Conservation (phyloP, 768 basidiomycete genomes). For the Serendipita vermifera region DNA sequence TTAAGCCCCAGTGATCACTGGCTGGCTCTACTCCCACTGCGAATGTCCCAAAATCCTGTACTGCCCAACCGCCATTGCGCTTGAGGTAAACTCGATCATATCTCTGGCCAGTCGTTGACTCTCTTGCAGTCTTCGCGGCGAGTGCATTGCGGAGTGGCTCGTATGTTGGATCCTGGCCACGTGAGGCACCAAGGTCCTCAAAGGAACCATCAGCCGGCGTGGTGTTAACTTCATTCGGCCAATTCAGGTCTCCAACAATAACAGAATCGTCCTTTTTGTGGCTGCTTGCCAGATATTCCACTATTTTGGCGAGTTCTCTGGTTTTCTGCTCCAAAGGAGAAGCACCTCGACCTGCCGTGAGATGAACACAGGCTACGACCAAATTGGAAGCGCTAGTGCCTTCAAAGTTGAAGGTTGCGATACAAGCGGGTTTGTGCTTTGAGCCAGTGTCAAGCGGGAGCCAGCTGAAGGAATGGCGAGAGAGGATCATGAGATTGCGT, state of each 20-base stretch:
- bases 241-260: constrained; percentile 17
- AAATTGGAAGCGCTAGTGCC: neutral
- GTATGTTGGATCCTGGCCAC: constrained; percentile 10
- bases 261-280: constrained; percentile 15
- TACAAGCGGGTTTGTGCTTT: constrained; percentile 16
- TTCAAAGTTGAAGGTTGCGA: constrained; percentile 7
- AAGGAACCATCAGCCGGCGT: neutral
- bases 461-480: constrained; percentile 13
- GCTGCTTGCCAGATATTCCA: constrained; percentile 9
- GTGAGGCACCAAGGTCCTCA: constrained; percentile 11
- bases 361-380: constrained; percentile 16
- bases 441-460: constrained; percentile 10
- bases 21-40: constrained; percentile 8
- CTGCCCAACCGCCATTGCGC: neutral
- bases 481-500: constrained; percentile 17
- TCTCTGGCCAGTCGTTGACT: constrained; percentile 14
- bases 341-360: constrained; percentile 15
- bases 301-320: constrained; percentile 13
- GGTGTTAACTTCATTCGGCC: constrained; percentile 11
- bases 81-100: constrained; percentile 18
- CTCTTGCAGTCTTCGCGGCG: constrained; percentile 15
- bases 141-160: constrained; percentile 16
- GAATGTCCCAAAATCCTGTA: constrained; percentile 5
- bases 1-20: constrained; percentile 15
- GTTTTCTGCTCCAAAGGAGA: constrained; percentile 13